Conservation (phyloP, 2,329 filamentous ascomycete species). For the Verticillium alfalfae region DNA sequence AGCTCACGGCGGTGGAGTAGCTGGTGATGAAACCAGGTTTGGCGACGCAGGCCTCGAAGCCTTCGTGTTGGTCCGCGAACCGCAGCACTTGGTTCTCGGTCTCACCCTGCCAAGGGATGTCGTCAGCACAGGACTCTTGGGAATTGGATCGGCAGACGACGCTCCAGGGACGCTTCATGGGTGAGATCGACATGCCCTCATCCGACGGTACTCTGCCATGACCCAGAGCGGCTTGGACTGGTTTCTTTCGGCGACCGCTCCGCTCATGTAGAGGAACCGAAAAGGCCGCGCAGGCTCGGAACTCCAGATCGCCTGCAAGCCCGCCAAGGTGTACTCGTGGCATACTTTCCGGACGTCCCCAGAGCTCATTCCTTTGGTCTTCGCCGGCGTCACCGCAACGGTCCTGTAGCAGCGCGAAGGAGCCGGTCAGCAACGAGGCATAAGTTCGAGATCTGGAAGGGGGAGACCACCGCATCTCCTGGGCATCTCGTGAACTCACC, state of each 20-base stretch:
- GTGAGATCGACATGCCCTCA: conserved; percentile 34
- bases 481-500: conserved; percentile 16
- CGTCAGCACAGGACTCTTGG: background rate
- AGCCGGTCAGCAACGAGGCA: too few relatives aligned
- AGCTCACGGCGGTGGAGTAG: conserved; percentile 2
- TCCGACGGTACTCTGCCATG: conserved; percentile 31
- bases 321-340: too few relatives aligned
- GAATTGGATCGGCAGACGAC: too few relatives aligned
- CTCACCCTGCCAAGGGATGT: background rate
- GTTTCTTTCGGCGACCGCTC: conserved; percentile 35
- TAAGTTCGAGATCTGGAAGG: too few relatives aligned
- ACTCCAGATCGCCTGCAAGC: conserved; percentile 9
- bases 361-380: conserved; percentile 17
- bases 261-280: conserved; percentile 42
- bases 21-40: conserved; percentile 36
- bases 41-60: conserved; percentile 30
- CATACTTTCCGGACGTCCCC: conserved; percentile 25
- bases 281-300: conserved; percentile 21
- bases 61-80: conserved; percentile 29
- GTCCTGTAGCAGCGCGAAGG: conserved; percentile 13
- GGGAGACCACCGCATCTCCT: too few relatives aligned
- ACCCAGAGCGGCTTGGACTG: conserved; percentile 32
- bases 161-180: too few relatives aligned
- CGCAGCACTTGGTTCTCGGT: conserved; percentile 36
- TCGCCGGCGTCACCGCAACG: conserved; percentile 18